A percentile compares a stretch with the other conserved stretches of the same genome.
Evolutionary conservation across 2,329 filamentous ascomycete species (phyloP).

Genomic region (Xylaria sp.): DNA sequence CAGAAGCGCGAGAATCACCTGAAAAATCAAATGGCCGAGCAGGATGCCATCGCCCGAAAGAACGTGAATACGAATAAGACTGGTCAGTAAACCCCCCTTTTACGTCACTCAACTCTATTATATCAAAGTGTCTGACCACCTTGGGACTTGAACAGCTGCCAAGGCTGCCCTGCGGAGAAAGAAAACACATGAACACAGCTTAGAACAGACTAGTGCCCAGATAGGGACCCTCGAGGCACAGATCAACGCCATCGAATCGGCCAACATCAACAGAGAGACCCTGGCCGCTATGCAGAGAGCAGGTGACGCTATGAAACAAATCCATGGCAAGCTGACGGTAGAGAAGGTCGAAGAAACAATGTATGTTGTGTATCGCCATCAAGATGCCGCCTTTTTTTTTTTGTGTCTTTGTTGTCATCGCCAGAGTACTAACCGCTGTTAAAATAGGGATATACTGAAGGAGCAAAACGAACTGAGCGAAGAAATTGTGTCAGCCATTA

Average conservation of each 20-base stretch:
- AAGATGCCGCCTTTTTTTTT: neutral
- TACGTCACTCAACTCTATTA: constrained; percentile 1
- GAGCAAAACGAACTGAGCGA: constrained; percentile 94
- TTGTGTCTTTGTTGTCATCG: neutral
- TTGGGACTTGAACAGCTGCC: constrained; percentile 65
- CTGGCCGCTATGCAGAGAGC: constrained; percentile 93
- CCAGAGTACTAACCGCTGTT: constrained; percentile 18
- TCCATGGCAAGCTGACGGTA: constrained; percentile 87
- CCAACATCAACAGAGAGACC: constrained; percentile 98
- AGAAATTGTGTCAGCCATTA: constrained; percentile 88
- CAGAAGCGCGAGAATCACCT: constrained; percentile 94
- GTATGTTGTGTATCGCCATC: constrained; percentile 71
- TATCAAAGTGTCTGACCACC: constrained; percentile 31
- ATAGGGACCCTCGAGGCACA: constrained; percentile 93
- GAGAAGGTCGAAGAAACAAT: constrained; percentile 96
- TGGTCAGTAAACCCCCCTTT: constrained; percentile 64
- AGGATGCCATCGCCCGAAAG: constrained; percentile 87
- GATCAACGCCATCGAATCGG: constrained; percentile 95
- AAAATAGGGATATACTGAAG: constrained; percentile 78
- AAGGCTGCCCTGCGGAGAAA: constrained; percentile 90
- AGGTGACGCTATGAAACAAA: constrained; percentile 87
- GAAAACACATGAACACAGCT: constrained; percentile 89
- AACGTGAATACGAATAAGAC: constrained; percentile 88
- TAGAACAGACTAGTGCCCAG: constrained; percentile 88
- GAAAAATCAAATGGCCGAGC: constrained; percentile 90